phyloP scores from a whole-genome alignment of 176 grass and related monocot species.

The Musa beccarii region DNA sequence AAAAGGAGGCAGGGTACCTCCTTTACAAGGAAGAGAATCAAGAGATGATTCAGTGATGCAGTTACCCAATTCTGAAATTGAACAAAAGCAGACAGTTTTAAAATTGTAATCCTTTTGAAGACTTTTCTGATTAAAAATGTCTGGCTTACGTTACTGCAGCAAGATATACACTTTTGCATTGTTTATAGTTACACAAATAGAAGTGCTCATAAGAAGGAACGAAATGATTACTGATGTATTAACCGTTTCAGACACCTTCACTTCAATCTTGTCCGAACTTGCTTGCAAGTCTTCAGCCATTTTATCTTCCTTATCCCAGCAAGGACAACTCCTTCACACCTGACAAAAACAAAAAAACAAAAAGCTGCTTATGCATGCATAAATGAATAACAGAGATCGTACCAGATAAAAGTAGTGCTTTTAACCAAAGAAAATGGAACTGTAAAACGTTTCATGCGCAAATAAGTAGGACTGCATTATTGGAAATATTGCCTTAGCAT shows the following conservation, averaged over 20 bases:
- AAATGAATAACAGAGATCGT: background rate
- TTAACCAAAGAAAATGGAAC: background rate
- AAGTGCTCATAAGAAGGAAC: background rate
- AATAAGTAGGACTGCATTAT: background rate
- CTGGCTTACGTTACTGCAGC: background rate
- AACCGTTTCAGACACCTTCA: background rate
- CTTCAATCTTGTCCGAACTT: background rate
- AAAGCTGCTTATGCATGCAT: background rate
- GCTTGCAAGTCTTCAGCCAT: background rate
- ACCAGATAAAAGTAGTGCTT: background rate
- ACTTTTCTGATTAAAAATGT: background rate
- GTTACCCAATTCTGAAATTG: background rate
- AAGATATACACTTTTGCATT: background rate
- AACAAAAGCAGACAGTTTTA: background rate
- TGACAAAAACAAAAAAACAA: background rate
- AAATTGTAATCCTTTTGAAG: background rate
- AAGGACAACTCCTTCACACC: background rate
- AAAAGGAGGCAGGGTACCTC: background rate
- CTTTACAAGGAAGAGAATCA: background rate
- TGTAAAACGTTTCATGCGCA: background rate
- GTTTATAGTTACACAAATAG: background rate
- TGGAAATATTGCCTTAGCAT: background rate
- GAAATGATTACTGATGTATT: background rate
- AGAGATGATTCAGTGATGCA: background rate
- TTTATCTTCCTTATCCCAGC: background rate